Evolutionary conservation across 768 basidiomycete genomes (phyloP), one percentile per base, ranked within the genome.

Genomic region (Hydnomerulius pinastri): DNA sequence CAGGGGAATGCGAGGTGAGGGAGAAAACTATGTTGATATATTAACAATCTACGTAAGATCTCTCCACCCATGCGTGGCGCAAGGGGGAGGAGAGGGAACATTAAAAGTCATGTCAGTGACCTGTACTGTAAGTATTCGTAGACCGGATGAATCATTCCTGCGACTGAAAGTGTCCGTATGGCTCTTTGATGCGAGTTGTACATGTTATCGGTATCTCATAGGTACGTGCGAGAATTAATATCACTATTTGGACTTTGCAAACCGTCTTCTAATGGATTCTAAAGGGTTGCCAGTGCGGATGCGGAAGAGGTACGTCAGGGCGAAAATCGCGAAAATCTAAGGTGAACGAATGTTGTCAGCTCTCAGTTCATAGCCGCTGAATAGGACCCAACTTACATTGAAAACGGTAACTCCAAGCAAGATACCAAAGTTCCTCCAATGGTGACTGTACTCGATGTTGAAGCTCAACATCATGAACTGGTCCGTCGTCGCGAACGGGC

Each of bases 371-470:
- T 13, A 18, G 29, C 23, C 15, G 15, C 15, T 9, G n/a, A 0
- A 6, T 15, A 47, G 35, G 20, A 25, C 23, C 11, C 18, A 10
- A 68, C 78, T 61, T 48, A 80, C 77, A 39, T 85, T 83, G 58
- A 82, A 77, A 2, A 63, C 51, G 17, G 74, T 73, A 57, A 71
- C 81, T 0, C 61, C 80, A 50, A 73, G 68, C 52, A 84, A 58
- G 38, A 85, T 57, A 3, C 82, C 81, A 41, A 81, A 66, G 63
- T 85, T 70, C 30, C 81, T 67, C 82, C 81, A 85, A 20, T 68
- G 70, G 43, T 81, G 67, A 56, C 72, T 51, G 53, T 83, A 86
- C 41, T 60, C 72, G 50, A 87, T 83, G 58, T 82, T 83, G 70
- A 89, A 85, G 53, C 9, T 48, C n/a, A n/a, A 37, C 7, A 37